Percentiles rank a stretch among this genome's conserved stretches.
phyloP scores from a whole-genome alignment of 2,329 filamentous ascomycete species.

The Neonectria sp. region DNA sequence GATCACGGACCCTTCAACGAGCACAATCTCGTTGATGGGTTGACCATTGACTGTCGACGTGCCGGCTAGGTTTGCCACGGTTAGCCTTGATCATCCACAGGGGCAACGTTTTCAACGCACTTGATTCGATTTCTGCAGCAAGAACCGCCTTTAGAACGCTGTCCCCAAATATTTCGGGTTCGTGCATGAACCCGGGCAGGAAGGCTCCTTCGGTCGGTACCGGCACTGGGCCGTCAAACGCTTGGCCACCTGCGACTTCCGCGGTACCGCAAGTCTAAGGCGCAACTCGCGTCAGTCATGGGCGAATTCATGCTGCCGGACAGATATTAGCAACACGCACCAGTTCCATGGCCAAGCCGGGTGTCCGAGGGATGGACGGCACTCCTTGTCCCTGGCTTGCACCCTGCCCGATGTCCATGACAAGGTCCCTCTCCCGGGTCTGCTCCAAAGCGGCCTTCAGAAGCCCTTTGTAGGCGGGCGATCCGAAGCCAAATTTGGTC shows the following conservation, averaged over 20 bases:
- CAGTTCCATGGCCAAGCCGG: background rate
- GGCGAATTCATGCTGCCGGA: too few species aligned
- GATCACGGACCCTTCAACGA: background rate
- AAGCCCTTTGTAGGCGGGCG: background rate
- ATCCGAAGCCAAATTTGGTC: background rate
- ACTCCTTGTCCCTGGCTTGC: constrained; percentile 64
- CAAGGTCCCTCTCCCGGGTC: constrained; percentile 41
- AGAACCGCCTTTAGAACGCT: background rate
- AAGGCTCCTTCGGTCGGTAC: background rate
- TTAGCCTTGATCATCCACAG: background rate
- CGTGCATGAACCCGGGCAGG: background rate
- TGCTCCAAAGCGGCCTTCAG: constrained; percentile 39
- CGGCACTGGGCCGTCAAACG: constrained; percentile 44
- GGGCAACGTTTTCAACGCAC: background rate
- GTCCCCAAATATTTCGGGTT: background rate
- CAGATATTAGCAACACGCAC: background rate
- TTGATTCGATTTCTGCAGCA: background rate
- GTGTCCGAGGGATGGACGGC: constrained; percentile 33
- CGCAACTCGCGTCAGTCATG: too few species aligned
- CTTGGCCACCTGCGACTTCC: constrained; percentile 48
- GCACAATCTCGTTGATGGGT: background rate
- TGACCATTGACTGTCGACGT: too few species aligned
- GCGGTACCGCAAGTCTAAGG: background rate
- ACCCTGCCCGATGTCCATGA: constrained; percentile 63
- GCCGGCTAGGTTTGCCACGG: background rate